Evolutionary conservation across 2,329 filamentous ascomycete genomes (phyloP), one percentile per base, ranked within the genome.

Genomic region (Pyrenophora graminea): DNA sequence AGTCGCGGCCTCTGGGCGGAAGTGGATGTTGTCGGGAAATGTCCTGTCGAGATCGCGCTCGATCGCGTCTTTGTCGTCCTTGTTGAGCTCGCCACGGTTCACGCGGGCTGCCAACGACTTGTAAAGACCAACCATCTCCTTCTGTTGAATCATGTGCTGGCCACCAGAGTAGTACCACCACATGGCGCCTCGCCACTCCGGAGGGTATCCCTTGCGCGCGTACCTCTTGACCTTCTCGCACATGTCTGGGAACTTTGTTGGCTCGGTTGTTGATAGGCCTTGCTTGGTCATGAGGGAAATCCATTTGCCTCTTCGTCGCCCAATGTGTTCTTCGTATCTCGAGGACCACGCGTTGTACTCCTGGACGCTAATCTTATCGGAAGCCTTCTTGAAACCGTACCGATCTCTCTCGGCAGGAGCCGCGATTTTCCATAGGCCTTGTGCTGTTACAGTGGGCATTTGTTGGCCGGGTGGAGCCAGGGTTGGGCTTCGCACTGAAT

Each of bases 111-210:
- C 78, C 33, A 95, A 77, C 45, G 85, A 80, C 45, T 85, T 82
- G 69, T 97, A 97, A 13, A 93, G 77, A 1, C 90, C 90, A 4
- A 63, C 53, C 47, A 66, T 66, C 4, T 85, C 82, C 62, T 95
- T 84, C 66, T 90, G 87, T 44, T 85, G 83, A 53, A 96, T 73
- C 59, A 91, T 88, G 39, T 86, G 85, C 19, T 91, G 91, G 1
- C 93, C 93, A 17, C 91, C 91, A 9, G 91, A 91, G 70, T 97
- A 97, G 76, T 89, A 97, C 73, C 96, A 97, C 93, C 93, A 97
- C 39, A 93, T 93, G 5, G 90, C 88, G n/a, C 93, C 93, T 66
- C 93, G 85, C 85, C 91, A 96, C 59, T 96, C 91, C 0, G 92
- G 90, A 3, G 93, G 93, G 42, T 97, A 93, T 13, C 93, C 93